Evolutionary conservation across 305 asterid species (phyloP).

Genomic region (Fraxinus ornus): DNA sequence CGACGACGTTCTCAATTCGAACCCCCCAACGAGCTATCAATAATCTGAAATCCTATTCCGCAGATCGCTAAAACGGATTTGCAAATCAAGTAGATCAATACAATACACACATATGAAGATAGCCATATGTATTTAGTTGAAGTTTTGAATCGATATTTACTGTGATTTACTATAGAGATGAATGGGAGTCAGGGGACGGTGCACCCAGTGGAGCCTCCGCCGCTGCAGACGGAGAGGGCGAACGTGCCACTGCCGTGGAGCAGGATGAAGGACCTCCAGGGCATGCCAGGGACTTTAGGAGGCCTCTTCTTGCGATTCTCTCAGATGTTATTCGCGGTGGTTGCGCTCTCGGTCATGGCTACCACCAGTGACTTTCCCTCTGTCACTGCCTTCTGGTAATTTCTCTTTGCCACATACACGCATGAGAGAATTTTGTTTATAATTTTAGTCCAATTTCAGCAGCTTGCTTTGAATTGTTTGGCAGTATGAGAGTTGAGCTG

Average conservation of each 20-base stretch:
- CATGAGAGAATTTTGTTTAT: background rate
- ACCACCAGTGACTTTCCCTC: conserved; percentile 18
- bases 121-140: background rate
- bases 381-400: conserved; percentile 18
- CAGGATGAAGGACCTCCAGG: conserved; percentile 11
- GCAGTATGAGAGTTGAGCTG: background rate
- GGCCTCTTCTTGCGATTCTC: conserved; percentile 1
- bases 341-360: conserved; percentile 12
- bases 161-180: conserved; percentile 31
- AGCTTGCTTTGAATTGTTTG: background rate
- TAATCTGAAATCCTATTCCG: background rate
- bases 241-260: background rate
- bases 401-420: background rate
- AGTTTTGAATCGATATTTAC: conserved; percentile 17
- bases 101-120: background rate
- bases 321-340: conserved; percentile 1
- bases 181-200: conserved; percentile 52
- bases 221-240: conserved; percentile 31
- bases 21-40: background rate
- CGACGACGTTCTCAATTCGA: conserved; percentile 2
- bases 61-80: background rate
- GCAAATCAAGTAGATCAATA: background rate
- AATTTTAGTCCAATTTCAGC: background rate
- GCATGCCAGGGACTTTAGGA: conserved; percentile 16
- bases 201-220: conserved; percentile 69